Conservation (phyloP, 2,329 filamentous ascomycete species). For the Xylaria arbuscula region DNA sequence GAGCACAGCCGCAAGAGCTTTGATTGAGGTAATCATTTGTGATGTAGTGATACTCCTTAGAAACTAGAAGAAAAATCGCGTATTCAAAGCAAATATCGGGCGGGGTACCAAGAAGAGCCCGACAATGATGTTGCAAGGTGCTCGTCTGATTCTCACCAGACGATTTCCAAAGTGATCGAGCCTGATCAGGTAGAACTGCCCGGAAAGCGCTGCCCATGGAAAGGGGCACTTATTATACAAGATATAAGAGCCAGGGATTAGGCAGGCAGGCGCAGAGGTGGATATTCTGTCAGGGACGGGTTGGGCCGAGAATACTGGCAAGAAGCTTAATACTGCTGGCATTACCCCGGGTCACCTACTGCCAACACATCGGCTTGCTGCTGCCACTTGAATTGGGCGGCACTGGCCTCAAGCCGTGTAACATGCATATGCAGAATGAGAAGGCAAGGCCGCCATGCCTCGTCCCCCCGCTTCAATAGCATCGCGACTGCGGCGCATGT, state of each 20-base stretch:
- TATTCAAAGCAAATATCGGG: not conserved
- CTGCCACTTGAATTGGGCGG: slow-evolving; percentile 27
- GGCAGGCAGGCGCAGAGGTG: slow-evolving; percentile 6
- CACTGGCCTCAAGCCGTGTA: slow-evolving; percentile 25
- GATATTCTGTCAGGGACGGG: slow-evolving; percentile 4
- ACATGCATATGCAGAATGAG: slow-evolving; percentile 30
- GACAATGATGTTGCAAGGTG: slow-evolving; percentile 2
- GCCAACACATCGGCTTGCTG: slow-evolving; percentile 32
- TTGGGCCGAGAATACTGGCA: slow-evolving; percentile 17
- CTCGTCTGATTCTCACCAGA: slow-evolving; percentile 7
- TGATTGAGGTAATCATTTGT: slow-evolving; percentile 27
- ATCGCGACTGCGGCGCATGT: slow-evolving; percentile 6
- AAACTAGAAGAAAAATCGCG: not conserved
- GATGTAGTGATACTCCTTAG: slow-evolving; percentile 15
- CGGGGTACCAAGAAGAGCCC: not conserved
- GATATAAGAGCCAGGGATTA: not conserved
- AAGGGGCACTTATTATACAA: not conserved
- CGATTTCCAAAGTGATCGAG: not conserved
- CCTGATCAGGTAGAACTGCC: not conserved
- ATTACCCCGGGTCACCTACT: slow-evolving; percentile 22
- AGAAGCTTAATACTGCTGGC: slow-evolving; percentile 26
- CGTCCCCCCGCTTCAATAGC: slow-evolving; percentile 23
- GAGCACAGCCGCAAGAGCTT: slow-evolving; percentile 26
- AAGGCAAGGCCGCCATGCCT: slow-evolving; percentile 10
- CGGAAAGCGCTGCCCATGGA: not conserved